Percentiles rank a stretch among this genome's conserved stretches.
phyloP scores from a whole-genome alignment of 2,329 filamentous ascomycete species.

The Epicoccum sorghinum region DNA sequence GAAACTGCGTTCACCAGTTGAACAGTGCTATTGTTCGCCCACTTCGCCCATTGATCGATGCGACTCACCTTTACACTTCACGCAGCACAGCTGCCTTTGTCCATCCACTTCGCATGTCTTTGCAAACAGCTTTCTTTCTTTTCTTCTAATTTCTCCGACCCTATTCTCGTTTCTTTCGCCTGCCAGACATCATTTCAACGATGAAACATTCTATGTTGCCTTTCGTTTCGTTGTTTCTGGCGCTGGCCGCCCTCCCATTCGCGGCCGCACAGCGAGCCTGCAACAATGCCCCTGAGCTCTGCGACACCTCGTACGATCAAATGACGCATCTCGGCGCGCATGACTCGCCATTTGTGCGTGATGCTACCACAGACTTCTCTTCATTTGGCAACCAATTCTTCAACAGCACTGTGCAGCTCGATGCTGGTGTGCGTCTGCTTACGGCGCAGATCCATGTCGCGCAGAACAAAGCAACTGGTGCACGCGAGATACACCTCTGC shows the following conservation, averaged over 20 bases:
- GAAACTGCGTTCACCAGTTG: conserved; percentile 10
- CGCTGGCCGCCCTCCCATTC: conserved; percentile 15
- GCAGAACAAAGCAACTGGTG: conserved; percentile 46
- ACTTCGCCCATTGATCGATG: conserved; percentile 3
- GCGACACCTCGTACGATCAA: conserved; percentile 69
- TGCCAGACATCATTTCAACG: not conserved
- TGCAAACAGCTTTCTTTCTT: not conserved
- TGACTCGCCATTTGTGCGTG: conserved; percentile 72
- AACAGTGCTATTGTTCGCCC: conserved; percentile 16
- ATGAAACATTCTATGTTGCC: conserved; percentile 9
- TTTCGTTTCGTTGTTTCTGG: conserved; percentile 11
- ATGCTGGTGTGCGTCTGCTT: conserved; percentile 73
- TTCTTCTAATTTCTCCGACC: not conserved
- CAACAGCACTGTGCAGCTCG: conserved; percentile 71
- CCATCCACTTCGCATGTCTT: not conserved
- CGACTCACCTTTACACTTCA: not conserved
- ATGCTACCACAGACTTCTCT: conserved; percentile 64
- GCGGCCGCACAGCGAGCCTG: conserved; percentile 56
- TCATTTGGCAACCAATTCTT: conserved; percentile 73
- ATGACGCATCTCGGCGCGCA: conserved; percentile 79
- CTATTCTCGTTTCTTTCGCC: not conserved
- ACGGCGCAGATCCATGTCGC: conserved; percentile 71
- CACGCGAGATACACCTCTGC: conserved; percentile 65
- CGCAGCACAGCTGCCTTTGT: conserved; percentile 6
- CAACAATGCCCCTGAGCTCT: conserved; percentile 79